Percentiles rank a stretch among this genome's conserved stretches.
Conservation (phyloP, 2,329 filamentous ascomycete species). For the Paraphaeosphaeria minitans region DNA sequence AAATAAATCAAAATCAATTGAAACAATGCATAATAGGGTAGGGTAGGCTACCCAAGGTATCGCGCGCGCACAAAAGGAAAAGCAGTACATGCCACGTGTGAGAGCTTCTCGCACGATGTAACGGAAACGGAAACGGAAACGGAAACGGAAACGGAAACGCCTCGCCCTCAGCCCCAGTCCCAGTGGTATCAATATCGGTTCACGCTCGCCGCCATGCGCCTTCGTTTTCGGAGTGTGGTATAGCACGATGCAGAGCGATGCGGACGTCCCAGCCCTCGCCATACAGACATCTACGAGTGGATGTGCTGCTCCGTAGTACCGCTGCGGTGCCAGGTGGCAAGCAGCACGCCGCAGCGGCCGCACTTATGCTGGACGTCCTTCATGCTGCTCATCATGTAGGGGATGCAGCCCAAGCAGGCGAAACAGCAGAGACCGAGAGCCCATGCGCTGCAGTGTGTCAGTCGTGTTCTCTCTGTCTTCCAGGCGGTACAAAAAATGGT, state of each 20-base stretch:
- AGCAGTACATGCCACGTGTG: no score
- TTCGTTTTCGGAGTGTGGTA: not conserved
- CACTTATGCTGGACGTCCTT: slow-evolving; percentile 58
- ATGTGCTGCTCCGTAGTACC: slow-evolving; percentile 54
- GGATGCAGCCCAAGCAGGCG: slow-evolving; percentile 54
- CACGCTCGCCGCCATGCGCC: not conserved
- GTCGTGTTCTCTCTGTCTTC: slow-evolving; percentile 16
- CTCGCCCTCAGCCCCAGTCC: not conserved
- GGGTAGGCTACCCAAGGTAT: not conserved
- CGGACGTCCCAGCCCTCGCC: not conserved
- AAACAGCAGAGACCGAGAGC: slow-evolving; percentile 52
- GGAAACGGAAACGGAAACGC: no score
- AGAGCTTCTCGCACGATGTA: no score
- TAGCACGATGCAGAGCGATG: not conserved
- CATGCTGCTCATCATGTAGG: slow-evolving; percentile 54
- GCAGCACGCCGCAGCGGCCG: slow-evolving; percentile 51
- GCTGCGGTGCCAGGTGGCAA: slow-evolving; percentile 57
- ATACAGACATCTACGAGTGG: slow-evolving; percentile 30
- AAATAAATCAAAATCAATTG: no score
- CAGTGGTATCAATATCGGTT: not conserved
- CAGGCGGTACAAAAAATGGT: not conserved
- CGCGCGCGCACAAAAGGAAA: not conserved
- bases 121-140: no score
- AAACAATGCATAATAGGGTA: not conserved
- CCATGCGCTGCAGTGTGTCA: slow-evolving; percentile 48